Base-by-base conservation (phyloP, 352 stramenopile genomes). In the Globisporangium camurandrum region DNA sequence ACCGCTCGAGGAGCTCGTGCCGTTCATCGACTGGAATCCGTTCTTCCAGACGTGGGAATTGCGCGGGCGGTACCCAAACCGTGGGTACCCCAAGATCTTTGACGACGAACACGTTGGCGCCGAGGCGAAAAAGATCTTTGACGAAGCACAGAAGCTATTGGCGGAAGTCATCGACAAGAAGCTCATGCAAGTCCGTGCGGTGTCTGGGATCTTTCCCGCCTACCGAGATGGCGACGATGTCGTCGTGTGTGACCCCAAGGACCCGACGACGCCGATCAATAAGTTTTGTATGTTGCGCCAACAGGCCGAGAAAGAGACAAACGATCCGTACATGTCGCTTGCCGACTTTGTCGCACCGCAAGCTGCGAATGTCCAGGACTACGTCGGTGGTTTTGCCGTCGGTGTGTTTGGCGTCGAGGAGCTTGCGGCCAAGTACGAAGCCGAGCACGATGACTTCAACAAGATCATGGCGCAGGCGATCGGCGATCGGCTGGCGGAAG, bases 1-100 rank as follows among this genome's bases (percentile, higher is more conserved):
- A 31, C 68, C 68, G 10, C 59, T 98, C 7, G 72, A 91, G 53
- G 78, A 95, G 41, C 66, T 98, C 28, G 76, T 98, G 19, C 89
- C 92, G n/a, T 98, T 95, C 67, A 98, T 99, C 56, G 96, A 99
- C 66, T 99, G 96, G 96, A 98, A 98, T 62, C 95, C 96, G 14
- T 98, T 99, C 70, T 98, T 99, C 77, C 94, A 98, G 73, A 98
- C 92, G 27, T 98, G 94, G 95, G 95, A 98, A 61, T 73, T 99
- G 38, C 78, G 96, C 51, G 96, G 95, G 22, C 86, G 95, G 41
- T 99, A 99, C 66, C 96, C 95, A 23, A 99, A 99, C 69, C 84
- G 95, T 64, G 94, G 94, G 19, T 98, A 98, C 64, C 95, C 95
- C 7, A 98, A 98, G 75, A 99, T 99, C 54, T 98, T 99, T 66